Evolutionary conservation across 2,329 filamentous ascomycete species (phyloP).

Genomic region (Amylocarpus encephaloides): DNA sequence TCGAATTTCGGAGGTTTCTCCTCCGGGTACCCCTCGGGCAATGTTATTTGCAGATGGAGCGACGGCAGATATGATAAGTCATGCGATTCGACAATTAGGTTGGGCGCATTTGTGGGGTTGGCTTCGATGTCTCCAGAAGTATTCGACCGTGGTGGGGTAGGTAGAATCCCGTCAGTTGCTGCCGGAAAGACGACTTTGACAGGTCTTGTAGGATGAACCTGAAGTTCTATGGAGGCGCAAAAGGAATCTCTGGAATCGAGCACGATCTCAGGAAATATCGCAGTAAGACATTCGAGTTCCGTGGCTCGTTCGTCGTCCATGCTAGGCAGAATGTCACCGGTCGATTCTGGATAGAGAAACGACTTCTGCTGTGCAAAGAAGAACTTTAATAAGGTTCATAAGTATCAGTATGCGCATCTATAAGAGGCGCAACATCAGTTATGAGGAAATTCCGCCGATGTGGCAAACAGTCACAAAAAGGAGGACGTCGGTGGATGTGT

Average conservation of each 20-base stretch:
- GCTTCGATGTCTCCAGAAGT: slow-evolving; percentile 17
- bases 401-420: neutral
- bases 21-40: slow-evolving; percentile 54
- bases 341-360: slow-evolving; percentile 21
- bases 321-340: slow-evolving; percentile 32
- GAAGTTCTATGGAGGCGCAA: slow-evolving; percentile 46
- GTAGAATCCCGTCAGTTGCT: slow-evolving; percentile 32
- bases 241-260: slow-evolving; percentile 40
- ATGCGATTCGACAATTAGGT: slow-evolving; percentile 22
- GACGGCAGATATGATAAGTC: slow-evolving; percentile 47
- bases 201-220: slow-evolving; percentile 47
- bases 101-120: slow-evolving; percentile 8
- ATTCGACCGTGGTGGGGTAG: slow-evolving; percentile 24
- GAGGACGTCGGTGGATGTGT: neutral
- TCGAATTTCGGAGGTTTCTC: slow-evolving; percentile 43
- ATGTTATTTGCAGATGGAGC: slow-evolving; percentile 44
- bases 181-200: slow-evolving; percentile 54
- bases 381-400: slow-evolving; percentile 16
- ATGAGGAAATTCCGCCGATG: neutral
- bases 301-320: slow-evolving; percentile 53
- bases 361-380: slow-evolving; percentile 17
- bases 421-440: neutral
- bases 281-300: slow-evolving; percentile 54
- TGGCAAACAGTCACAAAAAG: slow-evolving; percentile 11
- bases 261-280: slow-evolving; percentile 62